A percentile compares a stretch with the other conserved stretches of the same genome.
Evolutionary conservation across 1,139 yeast genomes (phyloP).

Genomic region (Pneumocystis carinii): DNA sequence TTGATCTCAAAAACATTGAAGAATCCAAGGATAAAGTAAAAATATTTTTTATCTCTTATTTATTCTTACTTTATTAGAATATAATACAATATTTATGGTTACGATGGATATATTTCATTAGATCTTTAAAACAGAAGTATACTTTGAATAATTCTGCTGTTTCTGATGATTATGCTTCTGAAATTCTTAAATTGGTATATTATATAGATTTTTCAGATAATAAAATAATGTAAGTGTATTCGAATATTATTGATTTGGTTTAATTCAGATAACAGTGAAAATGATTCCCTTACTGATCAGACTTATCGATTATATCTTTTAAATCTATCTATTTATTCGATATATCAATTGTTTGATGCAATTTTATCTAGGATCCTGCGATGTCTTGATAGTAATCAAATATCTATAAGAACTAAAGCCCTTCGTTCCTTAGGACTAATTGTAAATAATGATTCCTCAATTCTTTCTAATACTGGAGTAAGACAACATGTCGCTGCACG

Average conservation of each 20-base stretch:
- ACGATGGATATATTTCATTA: not conserved
- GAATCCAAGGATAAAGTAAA: not conserved
- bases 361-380: slow-evolving; percentile 37
- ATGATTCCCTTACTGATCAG: slow-evolving; percentile 17
- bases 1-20: not conserved
- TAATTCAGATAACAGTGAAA: slow-evolving; percentile 13
- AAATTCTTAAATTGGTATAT: not conserved
- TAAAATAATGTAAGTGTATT: not conserved
- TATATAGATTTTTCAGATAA: not conserved
- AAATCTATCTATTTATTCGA: slow-evolving; percentile 17
- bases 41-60: not conserved
- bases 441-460: slow-evolving; percentile 37
- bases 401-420: slow-evolving; percentile 51
- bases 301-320: not conserved
- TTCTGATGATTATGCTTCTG: not conserved
- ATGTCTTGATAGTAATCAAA: slow-evolving; percentile 38
- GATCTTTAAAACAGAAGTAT: not conserved
- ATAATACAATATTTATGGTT: not conserved
- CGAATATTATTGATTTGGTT: not conserved
- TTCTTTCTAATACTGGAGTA: slow-evolving; percentile 37
- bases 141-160: not conserved
- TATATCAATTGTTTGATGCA: slow-evolving; percentile 36
- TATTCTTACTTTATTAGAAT: not conserved
- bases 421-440: slow-evolving; percentile 40
- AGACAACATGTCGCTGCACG: slow-evolving; percentile 39